Conservation (phyloP, 495 filamentous ascomycete genomes). For the Ramalina intermedia region DNA sequence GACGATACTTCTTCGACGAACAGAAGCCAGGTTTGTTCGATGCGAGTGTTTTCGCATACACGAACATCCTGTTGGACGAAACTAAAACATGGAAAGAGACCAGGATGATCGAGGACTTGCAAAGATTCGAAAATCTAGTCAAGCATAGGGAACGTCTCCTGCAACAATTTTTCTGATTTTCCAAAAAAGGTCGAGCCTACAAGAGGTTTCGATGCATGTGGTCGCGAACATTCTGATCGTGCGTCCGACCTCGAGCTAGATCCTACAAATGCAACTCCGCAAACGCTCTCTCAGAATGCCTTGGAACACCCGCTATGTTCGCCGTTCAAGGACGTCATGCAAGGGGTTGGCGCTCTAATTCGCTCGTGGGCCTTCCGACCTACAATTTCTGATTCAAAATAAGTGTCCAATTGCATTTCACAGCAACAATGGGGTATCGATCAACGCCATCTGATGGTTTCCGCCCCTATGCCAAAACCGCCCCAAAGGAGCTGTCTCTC, state of each 20-base stretch:
- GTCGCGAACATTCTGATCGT: no score
- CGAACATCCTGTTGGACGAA: constrained; percentile 59
- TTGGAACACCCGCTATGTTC: no score
- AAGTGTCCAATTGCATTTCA: no score
- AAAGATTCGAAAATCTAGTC: constrained; percentile 32
- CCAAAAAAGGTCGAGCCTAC: no score
- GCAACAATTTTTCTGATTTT: constrained; percentile 17
- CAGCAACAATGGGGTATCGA: not conserved
- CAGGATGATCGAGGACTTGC: constrained; percentile 25
- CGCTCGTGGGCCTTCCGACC: no score
- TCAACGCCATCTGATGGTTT: not conserved
- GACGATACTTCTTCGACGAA: constrained; percentile 53
- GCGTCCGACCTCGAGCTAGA: no score
- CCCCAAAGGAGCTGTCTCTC: constrained; percentile 49
- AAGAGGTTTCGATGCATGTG: no score
- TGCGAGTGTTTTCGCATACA: constrained; percentile 80
- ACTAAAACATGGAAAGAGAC: constrained; percentile 42
- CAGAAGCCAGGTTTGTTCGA: constrained; percentile 62
- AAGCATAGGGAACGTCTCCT: constrained; percentile 37
- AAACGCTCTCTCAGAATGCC: no score
- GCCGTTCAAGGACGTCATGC: no score
- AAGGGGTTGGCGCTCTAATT: no score
- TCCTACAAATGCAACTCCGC: no score
- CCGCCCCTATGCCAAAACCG: constrained; percentile 8
- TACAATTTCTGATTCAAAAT: no score